These are phyloP conservation scores for Jimgerdemannia flammicorona DNA, from an alignment of 192 early-diverging fungal genomes.

Conservation along the genomic window DNA sequence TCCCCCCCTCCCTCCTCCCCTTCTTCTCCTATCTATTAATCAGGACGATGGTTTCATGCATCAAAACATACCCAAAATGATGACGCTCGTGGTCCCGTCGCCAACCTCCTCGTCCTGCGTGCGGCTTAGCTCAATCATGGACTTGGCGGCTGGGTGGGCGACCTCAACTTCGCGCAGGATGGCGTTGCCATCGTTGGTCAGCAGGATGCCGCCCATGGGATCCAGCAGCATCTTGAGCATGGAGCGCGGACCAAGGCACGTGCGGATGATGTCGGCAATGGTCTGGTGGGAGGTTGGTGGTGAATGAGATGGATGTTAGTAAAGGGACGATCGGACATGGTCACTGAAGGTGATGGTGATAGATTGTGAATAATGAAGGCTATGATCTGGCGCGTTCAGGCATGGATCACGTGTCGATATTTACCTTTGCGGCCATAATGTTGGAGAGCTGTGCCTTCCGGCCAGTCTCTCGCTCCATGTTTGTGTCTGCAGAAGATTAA, in stretches of 20 bases:
- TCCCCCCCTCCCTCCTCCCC: too few species aligned
- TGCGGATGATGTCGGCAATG: slow-evolving; percentile 97
- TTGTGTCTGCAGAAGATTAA: slow-evolving; percentile 63
- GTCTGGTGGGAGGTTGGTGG: slow-evolving; percentile 50
- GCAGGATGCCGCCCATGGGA: slow-evolving; percentile 98
- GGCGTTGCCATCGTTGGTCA: slow-evolving; percentile 99
- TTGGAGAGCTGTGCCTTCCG: slow-evolving; percentile 97
- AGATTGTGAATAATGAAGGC: too few species aligned
- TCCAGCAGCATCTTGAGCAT: slow-evolving; percentile 99
- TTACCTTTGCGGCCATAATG: slow-evolving; percentile 97
- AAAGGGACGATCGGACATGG: too few species aligned
- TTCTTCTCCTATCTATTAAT: too few species aligned
- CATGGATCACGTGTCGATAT: slow-evolving; percentile 18
- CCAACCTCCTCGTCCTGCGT: slow-evolving; percentile 99
- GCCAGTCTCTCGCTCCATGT: slow-evolving; percentile 91
- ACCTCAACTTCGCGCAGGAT: slow-evolving; percentile 99
- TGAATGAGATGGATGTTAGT: not conserved
- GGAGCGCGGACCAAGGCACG: slow-evolving; percentile 95
- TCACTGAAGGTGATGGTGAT: too few species aligned
- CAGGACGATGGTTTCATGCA: too few species aligned
- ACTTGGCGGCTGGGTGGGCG: slow-evolving; percentile 99
- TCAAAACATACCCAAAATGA: slow-evolving; percentile 78
- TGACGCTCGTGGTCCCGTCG: slow-evolving; percentile 98
- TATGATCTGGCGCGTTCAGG: too few species aligned
- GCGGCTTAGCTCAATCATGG: slow-evolving; percentile 97